phyloP scores from a whole-genome alignment of 2,329 filamentous ascomycete species.

The Geosmithia flava region DNA sequence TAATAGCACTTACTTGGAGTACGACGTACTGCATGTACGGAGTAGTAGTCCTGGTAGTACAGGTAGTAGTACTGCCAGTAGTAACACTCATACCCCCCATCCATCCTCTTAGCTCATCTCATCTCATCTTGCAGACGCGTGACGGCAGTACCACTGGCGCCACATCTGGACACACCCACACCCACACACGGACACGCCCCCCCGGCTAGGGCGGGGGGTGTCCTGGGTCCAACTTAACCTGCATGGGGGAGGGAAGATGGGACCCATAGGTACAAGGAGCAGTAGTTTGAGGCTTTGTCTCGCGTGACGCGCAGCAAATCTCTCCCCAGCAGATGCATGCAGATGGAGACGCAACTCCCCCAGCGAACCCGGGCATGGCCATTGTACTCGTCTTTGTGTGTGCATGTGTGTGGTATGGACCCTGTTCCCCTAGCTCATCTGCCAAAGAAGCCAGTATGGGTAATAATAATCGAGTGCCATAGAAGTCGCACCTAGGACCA shows the following conservation, averaged over 20 bases:
- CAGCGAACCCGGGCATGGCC: no score
- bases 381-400: no score
- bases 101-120: not conserved
- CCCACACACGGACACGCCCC: not conserved
- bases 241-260: not conserved
- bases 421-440: no score
- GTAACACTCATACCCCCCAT: not conserved
- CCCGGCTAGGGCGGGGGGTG: not conserved
- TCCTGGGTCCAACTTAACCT: not conserved
- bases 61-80: no score
- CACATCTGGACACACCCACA: not conserved
- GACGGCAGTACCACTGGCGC: not conserved
- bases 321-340: no score
- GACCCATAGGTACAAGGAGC: not conserved
- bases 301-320: not conserved
- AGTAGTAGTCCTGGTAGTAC: no score
- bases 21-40: not conserved
- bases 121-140: not conserved
- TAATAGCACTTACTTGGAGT: not conserved
- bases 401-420: no score
- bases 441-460: no score
- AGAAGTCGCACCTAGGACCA: no score
- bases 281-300: not conserved
- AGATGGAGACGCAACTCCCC: no score
- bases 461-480: no score